Percentiles rank a stretch among this genome's conserved stretches.
Evolutionary conservation across 1,284 basidiomycete genomes (phyloP).

Genomic region (Ganoderma sinense): DNA sequence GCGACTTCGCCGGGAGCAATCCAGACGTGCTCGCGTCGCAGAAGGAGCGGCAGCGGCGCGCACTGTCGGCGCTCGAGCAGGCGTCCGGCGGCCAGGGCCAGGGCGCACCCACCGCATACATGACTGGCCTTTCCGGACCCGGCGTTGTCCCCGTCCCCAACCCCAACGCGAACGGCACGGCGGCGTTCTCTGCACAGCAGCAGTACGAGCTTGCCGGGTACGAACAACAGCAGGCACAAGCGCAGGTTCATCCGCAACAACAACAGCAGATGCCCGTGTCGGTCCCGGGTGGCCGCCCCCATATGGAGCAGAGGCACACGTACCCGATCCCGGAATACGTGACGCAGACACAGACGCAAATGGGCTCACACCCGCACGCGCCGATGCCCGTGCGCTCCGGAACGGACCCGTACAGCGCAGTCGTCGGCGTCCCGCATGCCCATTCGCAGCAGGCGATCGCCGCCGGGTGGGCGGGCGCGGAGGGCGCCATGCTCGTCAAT

Average conservation of each 20-base stretch:
- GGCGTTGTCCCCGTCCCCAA: slow-evolving; percentile 14
- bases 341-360: not conserved
- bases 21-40: slow-evolving; percentile 39
- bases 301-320: slow-evolving; percentile 17
- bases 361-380: slow-evolving; percentile 3
- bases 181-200: slow-evolving; percentile 6
- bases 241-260: slow-evolving; percentile 16
- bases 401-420: slow-evolving; percentile 30
- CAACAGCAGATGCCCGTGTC: slow-evolving; percentile 4
- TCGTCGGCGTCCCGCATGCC: slow-evolving; percentile 9
- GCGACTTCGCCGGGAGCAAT: slow-evolving; percentile 51
- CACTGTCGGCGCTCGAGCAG: slow-evolving; percentile 30
- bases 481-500: slow-evolving; percentile 23
- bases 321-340: slow-evolving; percentile 22
- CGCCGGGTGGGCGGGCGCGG: slow-evolving; percentile 20
- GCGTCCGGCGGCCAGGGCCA: slow-evolving; percentile 14
- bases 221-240: slow-evolving; percentile 13
- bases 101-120: slow-evolving; percentile 12
- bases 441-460: slow-evolving; percentile 1
- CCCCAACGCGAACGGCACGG: not conserved
- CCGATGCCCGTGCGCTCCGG: slow-evolving; percentile 26
- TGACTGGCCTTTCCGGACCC: slow-evolving; percentile 25
- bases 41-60: slow-evolving; percentile 42
- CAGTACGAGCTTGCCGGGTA: not conserved
- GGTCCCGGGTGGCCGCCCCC: slow-evolving; percentile 6